Conservation (phyloP, 805 yeast species). For the Cyberlindnera maritima region DNA sequence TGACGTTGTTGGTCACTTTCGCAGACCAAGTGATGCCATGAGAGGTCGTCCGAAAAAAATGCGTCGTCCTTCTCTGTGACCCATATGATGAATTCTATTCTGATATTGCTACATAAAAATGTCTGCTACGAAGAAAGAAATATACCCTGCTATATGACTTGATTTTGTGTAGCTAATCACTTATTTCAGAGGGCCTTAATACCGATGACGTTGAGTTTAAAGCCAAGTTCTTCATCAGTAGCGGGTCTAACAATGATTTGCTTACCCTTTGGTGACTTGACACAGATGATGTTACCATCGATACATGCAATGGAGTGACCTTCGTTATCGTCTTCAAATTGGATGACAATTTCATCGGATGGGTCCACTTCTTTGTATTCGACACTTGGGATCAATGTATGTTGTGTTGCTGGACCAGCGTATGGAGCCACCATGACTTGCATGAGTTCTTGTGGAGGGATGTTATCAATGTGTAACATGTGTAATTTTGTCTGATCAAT, state of each 20-base stretch:
- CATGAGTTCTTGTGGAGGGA: conserved; percentile 12
- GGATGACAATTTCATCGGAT: conserved; percentile 5
- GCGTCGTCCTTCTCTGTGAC: conserved; percentile 7
- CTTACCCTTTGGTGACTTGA: conserved; percentile 23
- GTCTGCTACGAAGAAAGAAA: background rate
- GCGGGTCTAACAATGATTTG: conserved; percentile 11
- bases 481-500: conserved; percentile 18
- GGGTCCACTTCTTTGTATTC: conserved; percentile 11
- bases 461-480: conserved; percentile 16
- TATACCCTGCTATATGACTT: too few relatives aligned
- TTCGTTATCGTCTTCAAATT: conserved; percentile 16
- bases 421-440: conserved; percentile 20
- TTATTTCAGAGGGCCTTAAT: conserved; percentile 5
- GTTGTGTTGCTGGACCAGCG: conserved; percentile 14
- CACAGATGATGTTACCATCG: conserved; percentile 21
- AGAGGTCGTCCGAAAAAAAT: conserved; percentile 6
- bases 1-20: conserved; percentile 1
- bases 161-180: too few relatives aligned
- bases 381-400: conserved; percentile 9
- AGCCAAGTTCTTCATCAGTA: conserved; percentile 6
- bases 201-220: conserved; percentile 13
- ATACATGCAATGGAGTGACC: conserved; percentile 19
- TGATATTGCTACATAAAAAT: background rate
- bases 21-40: conserved; percentile 2
- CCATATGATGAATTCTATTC: background rate